Evolutionary conservation across 1,139 yeast species (phyloP).

Genomic region (Blastobotrys apis): DNA sequence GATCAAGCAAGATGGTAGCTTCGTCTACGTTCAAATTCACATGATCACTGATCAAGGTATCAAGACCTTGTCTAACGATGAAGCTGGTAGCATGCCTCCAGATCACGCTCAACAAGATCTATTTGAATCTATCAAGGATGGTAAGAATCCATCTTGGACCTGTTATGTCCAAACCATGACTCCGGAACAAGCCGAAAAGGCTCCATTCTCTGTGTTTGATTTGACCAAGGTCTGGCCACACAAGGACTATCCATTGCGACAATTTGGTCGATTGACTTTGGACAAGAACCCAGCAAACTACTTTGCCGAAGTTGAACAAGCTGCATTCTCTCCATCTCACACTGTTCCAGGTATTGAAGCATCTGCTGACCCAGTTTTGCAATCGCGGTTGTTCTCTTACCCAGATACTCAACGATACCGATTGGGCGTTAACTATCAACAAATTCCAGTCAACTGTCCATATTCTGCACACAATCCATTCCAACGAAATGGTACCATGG

Average conservation of each 20-base stretch:
- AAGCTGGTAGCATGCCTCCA: conserved; percentile 56
- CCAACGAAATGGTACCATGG: conserved; percentile 85
- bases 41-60: conserved; percentile 59
- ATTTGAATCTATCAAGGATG: conserved; percentile 53
- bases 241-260: conserved; percentile 67
- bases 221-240: conserved; percentile 82
- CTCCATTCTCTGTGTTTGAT: conserved; percentile 53
- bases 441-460: conserved; percentile 67
- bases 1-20: conserved; percentile 58
- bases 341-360: conserved; percentile 82
- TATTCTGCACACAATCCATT: conserved; percentile 35
- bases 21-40: conserved; percentile 67
- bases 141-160: conserved; percentile 62
- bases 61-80: conserved; percentile 51
- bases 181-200: conserved; percentile 60
- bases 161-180: conserved; percentile 70
- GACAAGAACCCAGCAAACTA: conserved; percentile 73
- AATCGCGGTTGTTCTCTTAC: conserved; percentile 78
- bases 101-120: conserved; percentile 59
- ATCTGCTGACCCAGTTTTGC: conserved; percentile 83
- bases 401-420: conserved; percentile 75
- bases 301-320: conserved; percentile 79
- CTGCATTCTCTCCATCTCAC: conserved; percentile 79
- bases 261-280: conserved; percentile 64
- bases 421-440: conserved; percentile 65